Base-by-base conservation (phyloP, 176 grass and related monocot genomes). In the Oryza rufipogon region DNA sequence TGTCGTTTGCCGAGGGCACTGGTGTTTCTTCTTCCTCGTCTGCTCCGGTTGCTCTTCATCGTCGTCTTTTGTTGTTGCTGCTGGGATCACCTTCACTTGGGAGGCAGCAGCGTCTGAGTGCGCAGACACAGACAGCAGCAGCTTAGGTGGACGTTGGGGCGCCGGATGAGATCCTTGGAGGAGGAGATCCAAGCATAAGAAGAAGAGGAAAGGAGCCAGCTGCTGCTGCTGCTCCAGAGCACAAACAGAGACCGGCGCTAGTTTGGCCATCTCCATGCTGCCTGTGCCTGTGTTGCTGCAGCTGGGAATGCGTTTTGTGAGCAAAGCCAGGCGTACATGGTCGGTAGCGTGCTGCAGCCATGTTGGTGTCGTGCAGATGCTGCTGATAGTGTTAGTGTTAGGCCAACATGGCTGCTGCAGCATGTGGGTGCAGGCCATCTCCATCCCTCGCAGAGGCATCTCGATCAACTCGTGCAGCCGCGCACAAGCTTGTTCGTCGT, bases 371-470 rank as follows among this genome's bases (percentile, higher is more conserved):
- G 15, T 15, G 4, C 4, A 13, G 4, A 0, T 46, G 45, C 32
- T 15, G 26, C 12, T 67, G 66, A 4, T 72, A 9, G 12, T 67
- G 66, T 6, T 72, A 9, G 48, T 26, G 20, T 7, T 64, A 66
- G 25, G 42, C 42, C 11, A 11, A 12, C 9, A 11, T 47, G 45
- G 9, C 10, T 12, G 45, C 45, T 47, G 10, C 2, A 11, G 49
- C 49, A 52, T 52, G 14, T 52, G 15, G 49, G 1, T 52, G 49
- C 49, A 52, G 28, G 30, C 10, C 38, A 94, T 92, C 72, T 94
- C 85, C 92, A 97, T 97, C 41, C 88, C 94, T 71, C 68, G 52
- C 45, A 97, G 80, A 4, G 90, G 52, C 78, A 81, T 90, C 80
- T 94, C 94, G n/a, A 97, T 76, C 39, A 42, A 30, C 20, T 76